A percentile compares a stretch with the other conserved stretches of the same genome.
These are phyloP conservation scores for Ganoderma resinaceum DNA, from an alignment of 1,284 basidiomycete species.

Conservation along the genomic window DNA sequence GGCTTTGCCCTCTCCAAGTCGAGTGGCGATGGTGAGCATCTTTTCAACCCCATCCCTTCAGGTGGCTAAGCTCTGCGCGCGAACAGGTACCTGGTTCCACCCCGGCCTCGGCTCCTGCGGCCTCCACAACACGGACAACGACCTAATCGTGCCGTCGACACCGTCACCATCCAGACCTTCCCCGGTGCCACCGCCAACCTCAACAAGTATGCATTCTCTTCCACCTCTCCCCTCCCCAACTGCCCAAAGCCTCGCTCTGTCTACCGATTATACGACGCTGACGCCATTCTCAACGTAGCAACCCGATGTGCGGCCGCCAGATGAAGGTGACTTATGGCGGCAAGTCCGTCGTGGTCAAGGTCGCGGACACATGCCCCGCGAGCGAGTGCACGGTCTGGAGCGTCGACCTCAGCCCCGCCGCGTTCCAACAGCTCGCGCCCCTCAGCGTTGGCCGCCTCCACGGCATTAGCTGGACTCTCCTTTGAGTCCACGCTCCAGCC, in stretches of 20 bases:
- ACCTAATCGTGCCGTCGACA: constrained; percentile 31
- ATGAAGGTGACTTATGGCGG: constrained; percentile 38
- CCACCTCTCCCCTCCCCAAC: background rate
- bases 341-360: constrained; percentile 45
- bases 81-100: constrained; percentile 28
- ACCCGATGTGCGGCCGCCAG: constrained; percentile 45
- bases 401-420: constrained; percentile 50
- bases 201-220: constrained; percentile 16
- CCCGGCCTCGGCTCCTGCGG: constrained; percentile 31
- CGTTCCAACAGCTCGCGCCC: constrained; percentile 48
- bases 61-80: constrained; percentile 1
- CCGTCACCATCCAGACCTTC: constrained; percentile 26
- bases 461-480: constrained; percentile 31
- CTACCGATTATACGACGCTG: background rate
- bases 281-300: constrained; percentile 18
- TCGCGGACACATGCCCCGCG: constrained; percentile 51
- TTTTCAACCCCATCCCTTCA: background rate
- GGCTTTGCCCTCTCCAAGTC: constrained; percentile 17
- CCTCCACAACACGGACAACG: constrained; percentile 26
- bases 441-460: constrained; percentile 31
- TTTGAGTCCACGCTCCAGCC: background rate
- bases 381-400: constrained; percentile 42
- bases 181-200: constrained; percentile 28
- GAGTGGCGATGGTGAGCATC: constrained; percentile 18
- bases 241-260: no score